Base-by-base conservation (phyloP, 768 basidiomycete species). In the Gloeophyllum trabeum region DNA sequence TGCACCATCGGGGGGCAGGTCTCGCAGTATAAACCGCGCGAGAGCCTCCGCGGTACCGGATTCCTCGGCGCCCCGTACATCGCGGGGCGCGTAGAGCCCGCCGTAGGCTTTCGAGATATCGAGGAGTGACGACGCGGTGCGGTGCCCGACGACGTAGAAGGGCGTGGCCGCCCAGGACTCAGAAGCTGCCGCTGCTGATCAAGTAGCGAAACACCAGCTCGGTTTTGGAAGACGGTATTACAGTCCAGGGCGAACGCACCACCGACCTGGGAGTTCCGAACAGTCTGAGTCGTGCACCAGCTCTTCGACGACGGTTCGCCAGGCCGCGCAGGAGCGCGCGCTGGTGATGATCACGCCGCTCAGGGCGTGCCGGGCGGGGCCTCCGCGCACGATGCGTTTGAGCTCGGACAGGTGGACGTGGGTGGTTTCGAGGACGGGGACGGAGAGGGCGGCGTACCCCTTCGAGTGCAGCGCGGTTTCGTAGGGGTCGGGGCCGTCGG, bases 311-410 rank as follows among this genome's bases (percentile, higher is more conserved):
- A 69, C 78, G 4, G 52, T 54, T 28, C 57, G 63, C 76, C 84
- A 87, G 0, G 82, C 84, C 38, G 88, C 82, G 46, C 78, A 79
- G 0, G 81, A 76, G 21, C 91, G 66, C 23, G 74, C 78, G 51
- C 87, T 90, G 3, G 90, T 94, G 18, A 92, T 52, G 37, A 92
- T 70, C 4, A 89, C 80, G 4, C 81, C 89, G 5, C 57, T 58
- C 44, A 71, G 61, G 16, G 46, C 49, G 16, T 54, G 46, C 2
- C 19, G 40, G 1, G 35, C 24, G 2, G 73, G 68, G 1, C 71
- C 73, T 5, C 44, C 32, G 1, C 48, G 40, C 14, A 85, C 56
- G 39, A 71, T 57, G 13, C 58, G 48, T 22, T 57, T 52, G 10
- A 93, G 67, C 10, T 44, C 37, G 0, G 64, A 53, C 7, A 71